phyloP scores from a whole-genome alignment of 1,284 basidiomycete species.

The Laetiporus sulphureus region DNA sequence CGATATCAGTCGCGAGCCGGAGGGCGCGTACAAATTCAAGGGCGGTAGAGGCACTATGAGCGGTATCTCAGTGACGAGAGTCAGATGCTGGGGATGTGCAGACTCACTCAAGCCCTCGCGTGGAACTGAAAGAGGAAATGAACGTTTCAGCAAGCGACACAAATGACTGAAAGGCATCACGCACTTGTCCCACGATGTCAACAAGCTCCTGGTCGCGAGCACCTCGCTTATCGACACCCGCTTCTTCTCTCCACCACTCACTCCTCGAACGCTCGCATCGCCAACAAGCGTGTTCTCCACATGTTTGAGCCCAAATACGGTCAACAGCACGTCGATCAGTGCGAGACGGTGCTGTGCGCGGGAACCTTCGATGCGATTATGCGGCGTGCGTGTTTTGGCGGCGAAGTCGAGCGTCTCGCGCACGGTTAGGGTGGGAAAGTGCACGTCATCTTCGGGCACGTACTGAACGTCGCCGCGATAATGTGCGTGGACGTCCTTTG shows the following conservation, averaged over 20 bases:
- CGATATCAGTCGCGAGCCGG: constrained; percentile 49
- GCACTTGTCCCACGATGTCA: constrained; percentile 72
- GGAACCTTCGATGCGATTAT: constrained; percentile 34
- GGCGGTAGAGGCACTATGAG: constrained; percentile 43
- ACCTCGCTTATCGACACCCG: constrained; percentile 74
- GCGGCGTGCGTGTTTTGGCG: constrained; percentile 52
- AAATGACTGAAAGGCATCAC: constrained; percentile 17
- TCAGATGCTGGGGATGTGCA: neutral
- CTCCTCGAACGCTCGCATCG: constrained; percentile 66
- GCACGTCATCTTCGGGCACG: constrained; percentile 66
- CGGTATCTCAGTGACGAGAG: constrained; percentile 23
- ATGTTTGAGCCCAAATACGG: constrained; percentile 70
- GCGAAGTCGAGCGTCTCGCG: constrained; percentile 61
- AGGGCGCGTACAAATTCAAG: constrained; percentile 51
- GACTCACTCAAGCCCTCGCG: constrained; percentile 35
- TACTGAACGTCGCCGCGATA: constrained; percentile 66
- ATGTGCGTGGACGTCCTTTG: constrained; percentile 42
- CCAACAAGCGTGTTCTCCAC: constrained; percentile 58
- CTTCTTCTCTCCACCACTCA: constrained; percentile 80
- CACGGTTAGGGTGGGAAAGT: constrained; percentile 73
- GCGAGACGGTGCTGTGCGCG: constrained; percentile 40
- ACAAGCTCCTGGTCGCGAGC: constrained; percentile 49
- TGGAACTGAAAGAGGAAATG: constrained; percentile 40
- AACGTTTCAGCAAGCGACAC: too few species aligned
- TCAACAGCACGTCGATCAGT: constrained; percentile 50